Percentiles rank a stretch among this genome's conserved stretches.
phyloP scores from a whole-genome alignment of 202 grass and related monocot genomes.

The Schoenoplectus triqueter region DNA sequence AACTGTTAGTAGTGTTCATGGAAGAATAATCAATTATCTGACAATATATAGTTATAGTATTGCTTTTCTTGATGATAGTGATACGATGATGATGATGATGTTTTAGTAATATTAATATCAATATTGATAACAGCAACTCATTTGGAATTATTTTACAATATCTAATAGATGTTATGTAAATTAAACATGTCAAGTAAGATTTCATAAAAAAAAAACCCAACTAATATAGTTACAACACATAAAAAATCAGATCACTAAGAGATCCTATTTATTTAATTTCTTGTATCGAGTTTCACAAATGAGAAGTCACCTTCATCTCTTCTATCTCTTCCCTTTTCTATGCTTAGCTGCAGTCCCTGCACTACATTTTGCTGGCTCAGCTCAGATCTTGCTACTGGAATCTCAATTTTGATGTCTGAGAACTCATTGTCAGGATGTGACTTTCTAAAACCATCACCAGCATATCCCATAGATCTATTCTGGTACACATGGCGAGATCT shows the following conservation, averaged over 20 bases:
- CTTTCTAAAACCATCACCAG: not conserved
- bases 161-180: no score
- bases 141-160: no score
- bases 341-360: not conserved
- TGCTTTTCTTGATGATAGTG: no score
- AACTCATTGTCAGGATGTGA: constrained; percentile 44
- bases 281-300: constrained; percentile 43
- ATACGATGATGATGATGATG: no score
- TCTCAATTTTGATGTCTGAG: not conserved
- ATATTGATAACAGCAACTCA: no score
- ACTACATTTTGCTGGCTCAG: constrained; percentile 45
- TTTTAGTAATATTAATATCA: no score
- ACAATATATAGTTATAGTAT: no score
- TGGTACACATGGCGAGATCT: not conserved
- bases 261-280: constrained; percentile 31
- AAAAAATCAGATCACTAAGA: not conserved
- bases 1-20: no score
- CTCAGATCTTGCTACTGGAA: constrained; percentile 29
- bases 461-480: not conserved
- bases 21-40: no score
- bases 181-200: no score
- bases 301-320: constrained; percentile 54
- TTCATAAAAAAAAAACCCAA: not conserved
- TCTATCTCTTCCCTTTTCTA: not conserved
- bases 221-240: constrained; percentile 12